Conservation (phyloP, 495 filamentous ascomycete genomes). For the Entonaema liquescens region DNA sequence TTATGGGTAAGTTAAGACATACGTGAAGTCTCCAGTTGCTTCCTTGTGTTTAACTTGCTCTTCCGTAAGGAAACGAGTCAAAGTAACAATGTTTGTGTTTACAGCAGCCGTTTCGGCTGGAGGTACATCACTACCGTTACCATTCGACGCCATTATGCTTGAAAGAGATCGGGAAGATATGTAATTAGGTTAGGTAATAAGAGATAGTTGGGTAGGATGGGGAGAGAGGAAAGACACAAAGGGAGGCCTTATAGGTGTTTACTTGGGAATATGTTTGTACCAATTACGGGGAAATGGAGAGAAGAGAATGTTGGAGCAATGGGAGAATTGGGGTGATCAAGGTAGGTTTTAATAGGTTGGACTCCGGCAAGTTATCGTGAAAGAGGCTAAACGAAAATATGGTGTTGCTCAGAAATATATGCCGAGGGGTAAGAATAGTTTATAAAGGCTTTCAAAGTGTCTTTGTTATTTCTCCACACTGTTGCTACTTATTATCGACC, state of each 20-base stretch:
- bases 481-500: not conserved
- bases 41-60: constrained; percentile 92
- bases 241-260: not conserved
- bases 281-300: constrained; percentile 16
- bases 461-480: constrained; percentile 21
- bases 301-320: constrained; percentile 5
- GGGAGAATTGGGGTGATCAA: constrained; percentile 16
- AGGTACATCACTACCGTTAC: constrained; percentile 33
- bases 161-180: not conserved
- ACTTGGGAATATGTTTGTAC: not conserved
- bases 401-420: constrained; percentile 25
- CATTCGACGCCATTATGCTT: constrained; percentile 49
- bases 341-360: constrained; percentile 13
- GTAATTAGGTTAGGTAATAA: not conserved
- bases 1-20: constrained; percentile 45
- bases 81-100: constrained; percentile 94
- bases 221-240: not conserved
- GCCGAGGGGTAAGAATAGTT: constrained; percentile 29
- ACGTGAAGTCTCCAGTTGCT: constrained; percentile 98
- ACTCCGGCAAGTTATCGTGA: constrained; percentile 37
- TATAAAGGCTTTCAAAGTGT: constrained; percentile 24
- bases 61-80: constrained; percentile 95
- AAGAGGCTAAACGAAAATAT: constrained; percentile 16
- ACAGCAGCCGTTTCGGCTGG: constrained; percentile 72
- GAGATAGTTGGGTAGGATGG: not conserved